These are phyloP conservation scores for Saksenaea oblongispora DNA, from an alignment of 371 early-diverging fungal genomes.

Conservation along the genomic window DNA sequence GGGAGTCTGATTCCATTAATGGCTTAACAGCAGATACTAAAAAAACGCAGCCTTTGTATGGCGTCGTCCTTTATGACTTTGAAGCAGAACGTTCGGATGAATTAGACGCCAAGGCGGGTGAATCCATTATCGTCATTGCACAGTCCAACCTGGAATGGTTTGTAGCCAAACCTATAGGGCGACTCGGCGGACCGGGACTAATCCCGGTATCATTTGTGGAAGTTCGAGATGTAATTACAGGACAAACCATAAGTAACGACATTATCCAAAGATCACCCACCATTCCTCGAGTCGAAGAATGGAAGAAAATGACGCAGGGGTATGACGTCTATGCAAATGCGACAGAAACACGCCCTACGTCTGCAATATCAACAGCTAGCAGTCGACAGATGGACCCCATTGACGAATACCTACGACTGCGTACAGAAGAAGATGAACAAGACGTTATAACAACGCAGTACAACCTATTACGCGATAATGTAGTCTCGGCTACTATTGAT, in stretches of 20 bases:
- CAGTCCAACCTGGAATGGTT: slow-evolving; percentile 83
- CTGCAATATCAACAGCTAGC: slow-evolving; percentile 20
- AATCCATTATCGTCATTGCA: slow-evolving; percentile 78
- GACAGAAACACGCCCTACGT: slow-evolving; percentile 12
- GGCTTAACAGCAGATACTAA: slow-evolving; percentile 2
- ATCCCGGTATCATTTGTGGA: slow-evolving; percentile 82
- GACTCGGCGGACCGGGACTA: slow-evolving; percentile 72
- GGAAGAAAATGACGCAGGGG: slow-evolving; percentile 69
- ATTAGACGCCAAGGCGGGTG: slow-evolving; percentile 71
- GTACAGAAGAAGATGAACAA: not conserved
- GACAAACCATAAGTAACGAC: slow-evolving; percentile 58
- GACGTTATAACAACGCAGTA: not conserved
- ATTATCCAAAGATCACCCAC: slow-evolving; percentile 37
- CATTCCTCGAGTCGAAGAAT: slow-evolving; percentile 60
- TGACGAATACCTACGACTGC: not conserved
- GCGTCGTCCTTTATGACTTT: slow-evolving; percentile 78
- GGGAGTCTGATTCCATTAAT: slow-evolving; percentile 20
- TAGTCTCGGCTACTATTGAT: slow-evolving; percentile 61
- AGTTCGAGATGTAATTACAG: slow-evolving; percentile 68
- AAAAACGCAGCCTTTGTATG: slow-evolving; percentile 60
- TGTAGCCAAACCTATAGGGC: slow-evolving; percentile 73
- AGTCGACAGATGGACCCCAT: slow-evolving; percentile 3
- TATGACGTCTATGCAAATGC: slow-evolving; percentile 41
- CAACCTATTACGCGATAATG: slow-evolving; percentile 2
- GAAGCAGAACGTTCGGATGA: slow-evolving; percentile 78